A percentile compares a stretch with the other conserved stretches of the same genome.
Evolutionary conservation across 495 filamentous ascomycete genomes (phyloP).

Genomic region (Chaetomium fimeti): DNA sequence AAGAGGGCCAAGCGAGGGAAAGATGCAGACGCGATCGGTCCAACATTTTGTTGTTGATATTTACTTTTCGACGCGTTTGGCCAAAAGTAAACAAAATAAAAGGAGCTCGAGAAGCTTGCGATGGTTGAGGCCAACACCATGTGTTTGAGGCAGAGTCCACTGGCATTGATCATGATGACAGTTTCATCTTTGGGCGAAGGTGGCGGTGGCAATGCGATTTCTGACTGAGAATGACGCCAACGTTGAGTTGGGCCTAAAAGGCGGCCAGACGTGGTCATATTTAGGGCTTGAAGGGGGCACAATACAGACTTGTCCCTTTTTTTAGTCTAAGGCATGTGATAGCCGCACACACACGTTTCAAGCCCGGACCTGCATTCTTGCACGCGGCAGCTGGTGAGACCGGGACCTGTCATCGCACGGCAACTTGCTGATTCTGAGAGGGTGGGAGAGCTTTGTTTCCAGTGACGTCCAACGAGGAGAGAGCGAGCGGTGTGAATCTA

Average conservation of each 20-base stretch:
- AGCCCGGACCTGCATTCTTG: conserved; percentile 18
- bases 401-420: neutral
- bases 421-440: neutral
- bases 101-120: neutral
- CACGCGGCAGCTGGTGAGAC: neutral
- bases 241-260: neutral
- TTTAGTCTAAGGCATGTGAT: conserved; percentile 18
- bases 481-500: conserved; percentile 19
- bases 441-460: neutral
- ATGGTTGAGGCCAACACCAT: neutral
- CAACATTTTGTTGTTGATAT: conserved; percentile 10
- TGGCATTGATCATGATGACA: conserved; percentile 15
- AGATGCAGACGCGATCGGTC: neutral
- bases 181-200: conserved; percentile 20
- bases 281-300: conserved; percentile 1
- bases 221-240: neutral
- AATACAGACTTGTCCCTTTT: conserved; percentile 9
- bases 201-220: conserved; percentile 15
- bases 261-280: conserved; percentile 1
- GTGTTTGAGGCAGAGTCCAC: conserved; percentile 10
- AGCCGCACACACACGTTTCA: conserved; percentile 18
- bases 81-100: conserved; percentile 25
- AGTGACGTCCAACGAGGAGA: neutral
- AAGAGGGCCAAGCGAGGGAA: neutral
- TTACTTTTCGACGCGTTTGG: conserved; percentile 18